Conservation (phyloP, 495 filamentous ascomycete species). For the Lasiosphaeria hispida region DNA sequence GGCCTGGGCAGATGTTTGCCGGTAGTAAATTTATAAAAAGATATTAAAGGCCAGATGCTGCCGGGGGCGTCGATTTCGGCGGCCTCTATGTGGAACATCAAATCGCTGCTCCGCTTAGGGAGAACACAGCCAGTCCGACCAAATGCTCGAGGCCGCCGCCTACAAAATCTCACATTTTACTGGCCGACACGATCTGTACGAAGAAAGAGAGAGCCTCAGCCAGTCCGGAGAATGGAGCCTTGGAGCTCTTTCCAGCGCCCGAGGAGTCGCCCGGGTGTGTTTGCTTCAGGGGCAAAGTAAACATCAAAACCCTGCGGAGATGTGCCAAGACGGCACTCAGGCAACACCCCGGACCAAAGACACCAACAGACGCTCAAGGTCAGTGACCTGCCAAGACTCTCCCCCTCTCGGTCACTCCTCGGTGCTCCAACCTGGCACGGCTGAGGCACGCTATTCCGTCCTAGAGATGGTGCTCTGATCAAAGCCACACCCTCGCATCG, state of each 20-base stretch:
- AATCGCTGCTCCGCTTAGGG: no score
- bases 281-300: constrained; percentile 6
- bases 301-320: constrained; percentile 1
- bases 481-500: constrained; percentile 2
- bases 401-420: constrained; percentile 1
- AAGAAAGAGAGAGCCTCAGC: constrained; percentile 1
- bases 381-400: not conserved
- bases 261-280: not conserved
- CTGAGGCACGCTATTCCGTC: constrained; percentile 1
- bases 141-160: no score
- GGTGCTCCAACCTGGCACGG: constrained; percentile 1
- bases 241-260: constrained; percentile 2
- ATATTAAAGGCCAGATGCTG: no score
- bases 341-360: not conserved
- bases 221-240: constrained; percentile 2
- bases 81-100: no score
- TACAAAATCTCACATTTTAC: no score
- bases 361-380: constrained; percentile 1
- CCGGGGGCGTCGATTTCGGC: no score
- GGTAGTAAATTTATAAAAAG: no score
- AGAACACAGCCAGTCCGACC: no score
- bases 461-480: constrained; percentile 2
- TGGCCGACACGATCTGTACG: no score
- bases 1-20: no score
- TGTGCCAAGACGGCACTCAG: constrained; percentile 1